phyloP scores from a whole-genome alignment of 169 alveolate species.

The Plasmodium adleri region DNA sequence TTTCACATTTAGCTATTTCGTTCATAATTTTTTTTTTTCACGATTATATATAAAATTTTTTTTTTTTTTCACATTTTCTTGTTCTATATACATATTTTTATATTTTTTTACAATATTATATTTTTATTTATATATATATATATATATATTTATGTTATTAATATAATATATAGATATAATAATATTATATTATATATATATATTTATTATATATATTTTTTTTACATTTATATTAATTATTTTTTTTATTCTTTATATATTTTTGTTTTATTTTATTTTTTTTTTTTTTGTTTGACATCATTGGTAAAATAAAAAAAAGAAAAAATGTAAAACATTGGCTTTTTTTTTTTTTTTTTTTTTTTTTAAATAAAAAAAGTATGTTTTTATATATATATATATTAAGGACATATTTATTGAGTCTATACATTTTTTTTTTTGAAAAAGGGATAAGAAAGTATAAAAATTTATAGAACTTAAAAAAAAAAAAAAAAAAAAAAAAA shows the following conservation, averaged over 20 bases:
- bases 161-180: not conserved
- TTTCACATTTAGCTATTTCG: too few species aligned
- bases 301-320: slow-evolving; percentile 12
- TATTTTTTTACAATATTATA: not conserved
- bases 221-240: not conserved
- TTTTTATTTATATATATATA: not conserved
- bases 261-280: not conserved
- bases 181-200: not conserved
- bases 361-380: too few species aligned
- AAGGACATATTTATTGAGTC: slow-evolving; percentile 19
- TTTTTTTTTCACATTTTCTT: too few species aligned
- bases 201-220: not conserved
- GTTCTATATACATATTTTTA: too few species aligned
- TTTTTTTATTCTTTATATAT: slow-evolving; percentile 1
- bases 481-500: too few species aligned
- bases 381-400: not conserved
- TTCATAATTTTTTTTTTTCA: too few species aligned
- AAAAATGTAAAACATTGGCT: not conserved
- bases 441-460: slow-evolving; percentile 15
- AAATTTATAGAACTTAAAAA: slow-evolving; percentile 19
- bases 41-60: too few species aligned
- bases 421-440: slow-evolving; percentile 8
- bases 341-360: too few species aligned
- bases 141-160: not conserved
- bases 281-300: slow-evolving; percentile 18